These are phyloP conservation scores for Zalaria obscura DNA, from an alignment of 2,329 filamentous ascomycete genomes.

Conservation along the genomic window DNA sequence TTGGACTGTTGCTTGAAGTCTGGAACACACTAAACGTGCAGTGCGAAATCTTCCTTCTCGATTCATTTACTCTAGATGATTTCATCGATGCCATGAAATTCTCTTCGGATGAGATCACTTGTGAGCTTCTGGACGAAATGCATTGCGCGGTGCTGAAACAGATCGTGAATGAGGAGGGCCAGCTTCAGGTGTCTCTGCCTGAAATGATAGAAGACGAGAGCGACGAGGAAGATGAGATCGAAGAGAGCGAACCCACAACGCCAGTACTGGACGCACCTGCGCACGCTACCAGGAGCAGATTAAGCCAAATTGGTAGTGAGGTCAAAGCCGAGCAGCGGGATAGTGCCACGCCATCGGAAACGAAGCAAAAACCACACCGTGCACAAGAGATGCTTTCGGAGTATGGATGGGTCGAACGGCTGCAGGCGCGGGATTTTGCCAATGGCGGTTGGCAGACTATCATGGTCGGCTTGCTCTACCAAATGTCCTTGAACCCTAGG, in stretches of 20 bases:
- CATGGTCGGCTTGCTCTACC: conserved; percentile 72
- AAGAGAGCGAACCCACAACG: conserved; percentile 37
- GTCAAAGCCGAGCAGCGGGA: conserved; percentile 44
- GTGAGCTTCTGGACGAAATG: conserved; percentile 77
- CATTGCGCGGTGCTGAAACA: conserved; percentile 86
- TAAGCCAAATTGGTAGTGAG: conserved; percentile 27
- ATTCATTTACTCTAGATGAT: conserved; percentile 97
- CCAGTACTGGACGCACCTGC: conserved; percentile 59
- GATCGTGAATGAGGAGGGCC: conserved; percentile 66
- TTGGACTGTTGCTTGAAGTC: conserved; percentile 75
- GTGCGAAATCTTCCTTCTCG: conserved; percentile 81
- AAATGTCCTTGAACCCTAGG: conserved; percentile 63
- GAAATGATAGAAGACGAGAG: conserved; percentile 60
- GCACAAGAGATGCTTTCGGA: conserved; percentile 62
- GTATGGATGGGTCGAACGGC: conserved; percentile 73
- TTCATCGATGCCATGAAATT: conserved; percentile 79
- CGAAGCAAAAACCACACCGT: conserved; percentile 34
- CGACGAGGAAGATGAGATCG: conserved; percentile 48
- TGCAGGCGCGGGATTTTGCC: conserved; percentile 71
- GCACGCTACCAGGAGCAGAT: conserved; percentile 71
- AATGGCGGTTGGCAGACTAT: conserved; percentile 88
- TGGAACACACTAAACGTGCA: conserved; percentile 99
- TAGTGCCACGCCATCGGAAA: conserved; percentile 5
- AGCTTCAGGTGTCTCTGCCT: conserved; percentile 64
- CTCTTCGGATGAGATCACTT: conserved; percentile 56